phyloP scores from a whole-genome alignment of 2,329 filamentous ascomycete genomes.

The Fusarium sp. region DNA sequence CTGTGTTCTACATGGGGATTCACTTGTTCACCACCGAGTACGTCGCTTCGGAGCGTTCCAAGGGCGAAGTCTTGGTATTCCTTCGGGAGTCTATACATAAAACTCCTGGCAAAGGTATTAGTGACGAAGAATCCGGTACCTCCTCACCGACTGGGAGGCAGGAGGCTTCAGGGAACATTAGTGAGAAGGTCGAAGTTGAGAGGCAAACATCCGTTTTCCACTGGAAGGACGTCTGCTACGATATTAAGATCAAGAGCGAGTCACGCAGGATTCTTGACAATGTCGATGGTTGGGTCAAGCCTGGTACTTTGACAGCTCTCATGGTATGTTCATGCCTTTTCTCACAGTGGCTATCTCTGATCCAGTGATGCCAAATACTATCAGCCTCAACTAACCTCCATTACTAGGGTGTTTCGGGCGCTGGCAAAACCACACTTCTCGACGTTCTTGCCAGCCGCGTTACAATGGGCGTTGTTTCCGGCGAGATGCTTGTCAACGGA shows the following conservation, averaged over 20 bases:
- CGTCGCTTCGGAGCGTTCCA: slow-evolving; percentile 34
- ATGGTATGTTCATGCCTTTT: slow-evolving; percentile 62
- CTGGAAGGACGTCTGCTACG: slow-evolving; percentile 78
- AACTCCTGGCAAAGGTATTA: neutral
- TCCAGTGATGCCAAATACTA: neutral
- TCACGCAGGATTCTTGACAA: slow-evolving; percentile 73
- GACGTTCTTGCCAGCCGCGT: slow-evolving; percentile 85
- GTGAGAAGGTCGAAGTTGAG: slow-evolving; percentile 8
- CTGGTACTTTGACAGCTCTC: slow-evolving; percentile 75
- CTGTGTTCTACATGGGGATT: slow-evolving; percentile 27
- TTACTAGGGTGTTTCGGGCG: slow-evolving; percentile 73
- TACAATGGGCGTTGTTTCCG: slow-evolving; percentile 87
- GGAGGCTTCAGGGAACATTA: neutral
- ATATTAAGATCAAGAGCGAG: slow-evolving; percentile 75
- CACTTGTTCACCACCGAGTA: slow-evolving; percentile 32
- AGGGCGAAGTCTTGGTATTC: slow-evolving; percentile 38
- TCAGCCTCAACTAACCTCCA: rapidly evolving
- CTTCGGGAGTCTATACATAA: slow-evolving; percentile 18
- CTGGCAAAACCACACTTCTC: slow-evolving; percentile 88
- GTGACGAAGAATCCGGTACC: slow-evolving; percentile 7
- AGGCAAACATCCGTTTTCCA: slow-evolving; percentile 65
- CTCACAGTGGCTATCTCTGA: rapidly evolving
- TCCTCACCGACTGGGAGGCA: neutral
- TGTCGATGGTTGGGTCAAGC: slow-evolving; percentile 79
- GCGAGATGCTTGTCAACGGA: slow-evolving; percentile 76